Evolutionary conservation across 1,284 basidiomycete species (phyloP).

Genomic region (Melampsora larici-populina): DNA sequence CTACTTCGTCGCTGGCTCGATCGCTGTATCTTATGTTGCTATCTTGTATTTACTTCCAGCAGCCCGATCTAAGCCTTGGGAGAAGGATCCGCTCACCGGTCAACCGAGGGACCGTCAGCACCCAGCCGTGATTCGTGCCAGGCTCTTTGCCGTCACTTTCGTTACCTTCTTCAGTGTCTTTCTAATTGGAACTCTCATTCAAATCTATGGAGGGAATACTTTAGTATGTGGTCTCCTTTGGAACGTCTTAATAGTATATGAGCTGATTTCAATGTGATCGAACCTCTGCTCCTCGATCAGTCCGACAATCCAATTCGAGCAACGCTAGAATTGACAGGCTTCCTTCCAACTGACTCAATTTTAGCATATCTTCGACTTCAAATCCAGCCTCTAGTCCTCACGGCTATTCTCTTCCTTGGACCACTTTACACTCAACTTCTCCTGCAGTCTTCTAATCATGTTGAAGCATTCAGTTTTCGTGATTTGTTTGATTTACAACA

Average conservation of each 20-base stretch:
- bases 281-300: slow-evolving; percentile 47
- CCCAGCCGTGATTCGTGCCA: slow-evolving; percentile 25
- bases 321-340: slow-evolving; percentile 28
- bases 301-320: slow-evolving; percentile 50
- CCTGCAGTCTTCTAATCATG: slow-evolving; percentile 64
- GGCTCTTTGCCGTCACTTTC: slow-evolving; percentile 14
- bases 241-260: background rate
- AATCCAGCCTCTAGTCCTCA: slow-evolving; percentile 59
- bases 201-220: background rate
- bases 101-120: slow-evolving; percentile 18
- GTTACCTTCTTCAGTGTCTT: slow-evolving; percentile 14
- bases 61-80: slow-evolving; percentile 13
- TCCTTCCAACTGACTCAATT: slow-evolving; percentile 42
- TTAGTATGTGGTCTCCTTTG: background rate
- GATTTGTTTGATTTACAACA: slow-evolving; percentile 63
- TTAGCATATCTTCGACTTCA: slow-evolving; percentile 44
- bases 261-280: slow-evolving; percentile 6
- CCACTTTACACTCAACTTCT: slow-evolving; percentile 70
- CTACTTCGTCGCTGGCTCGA: slow-evolving; percentile 9
- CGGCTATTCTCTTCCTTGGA: slow-evolving; percentile 75
- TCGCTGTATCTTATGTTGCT: slow-evolving; percentile 17
- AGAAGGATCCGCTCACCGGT: background rate
- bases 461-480: slow-evolving; percentile 33
- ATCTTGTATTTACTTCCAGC: slow-evolving; percentile 28
- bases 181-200: background rate